A percentile compares a stretch with the other conserved stretches of the same genome.
These are phyloP conservation scores for Arabidopsis suecica DNA, from an alignment of 345 rosid genomes.

Conservation along the genomic window DNA sequence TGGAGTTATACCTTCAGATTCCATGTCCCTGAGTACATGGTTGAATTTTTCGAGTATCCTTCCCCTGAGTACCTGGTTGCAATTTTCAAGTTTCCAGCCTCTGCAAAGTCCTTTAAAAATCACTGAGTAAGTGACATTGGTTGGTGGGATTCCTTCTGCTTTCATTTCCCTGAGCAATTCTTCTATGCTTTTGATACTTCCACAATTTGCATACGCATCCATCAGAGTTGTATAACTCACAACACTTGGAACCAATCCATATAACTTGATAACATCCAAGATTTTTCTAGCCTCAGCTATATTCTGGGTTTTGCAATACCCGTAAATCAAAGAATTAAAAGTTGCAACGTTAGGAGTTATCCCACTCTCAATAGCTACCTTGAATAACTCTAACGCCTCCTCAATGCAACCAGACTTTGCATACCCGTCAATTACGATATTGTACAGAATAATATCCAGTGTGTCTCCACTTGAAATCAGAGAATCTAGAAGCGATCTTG, in stretches of 20 bases:
- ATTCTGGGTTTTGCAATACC: conserved; percentile 56
- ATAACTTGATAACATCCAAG: conserved; percentile 52
- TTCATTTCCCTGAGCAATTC: conserved; percentile 63
- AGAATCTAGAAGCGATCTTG: conserved; percentile 63
- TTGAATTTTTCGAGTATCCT: conserved; percentile 44
- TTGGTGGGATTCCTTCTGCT: conserved; percentile 47
- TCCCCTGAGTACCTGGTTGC: conserved; percentile 49
- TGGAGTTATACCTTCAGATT: conserved; percentile 53
- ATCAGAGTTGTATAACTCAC: conserved; percentile 76
- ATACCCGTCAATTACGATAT: conserved; percentile 73
- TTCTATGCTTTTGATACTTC: conserved; percentile 45
- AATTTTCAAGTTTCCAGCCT: conserved; percentile 44
- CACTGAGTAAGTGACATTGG: conserved; percentile 69
- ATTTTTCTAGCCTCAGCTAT: conserved; percentile 54
- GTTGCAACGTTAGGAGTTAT: conserved; percentile 64
- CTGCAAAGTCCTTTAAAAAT: conserved; percentile 68
- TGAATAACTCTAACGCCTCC: conserved; percentile 61
- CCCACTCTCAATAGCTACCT: conserved; percentile 48
- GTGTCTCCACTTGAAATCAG: conserved; percentile 47
- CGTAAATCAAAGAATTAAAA: conserved; percentile 70
- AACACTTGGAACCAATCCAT: conserved; percentile 60
- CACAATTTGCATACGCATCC: conserved; percentile 67
- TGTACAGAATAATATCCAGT: conserved; percentile 59
- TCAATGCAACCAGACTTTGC: conserved; percentile 56
- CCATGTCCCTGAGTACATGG: conserved; percentile 58